Percentiles rank a stretch among this genome's conserved stretches.
Evolutionary conservation across 2,329 filamentous ascomycete species (phyloP).

Genomic region (Myriosclerotinia duriaeana): DNA sequence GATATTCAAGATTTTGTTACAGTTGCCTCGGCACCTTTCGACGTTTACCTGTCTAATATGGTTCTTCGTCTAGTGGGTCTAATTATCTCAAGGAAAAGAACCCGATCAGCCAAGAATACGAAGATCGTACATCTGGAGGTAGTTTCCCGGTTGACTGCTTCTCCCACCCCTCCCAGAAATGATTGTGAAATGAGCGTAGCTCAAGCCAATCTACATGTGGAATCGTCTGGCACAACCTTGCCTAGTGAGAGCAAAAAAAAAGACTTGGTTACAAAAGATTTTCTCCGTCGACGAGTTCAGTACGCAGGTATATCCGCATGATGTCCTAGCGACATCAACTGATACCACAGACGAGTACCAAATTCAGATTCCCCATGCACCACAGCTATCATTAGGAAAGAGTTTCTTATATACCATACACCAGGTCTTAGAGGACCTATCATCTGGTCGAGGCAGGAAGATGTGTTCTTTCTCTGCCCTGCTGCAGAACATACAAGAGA

Average conservation of each 20-base stretch:
- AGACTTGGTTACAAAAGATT: fast-evolving
- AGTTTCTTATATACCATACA: not conserved
- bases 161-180: not conserved
- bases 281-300: too few species aligned
- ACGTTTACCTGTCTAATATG: not conserved
- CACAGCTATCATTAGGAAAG: not conserved
- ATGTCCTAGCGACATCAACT: not conserved
- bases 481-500: not conserved
- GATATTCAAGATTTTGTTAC: not conserved
- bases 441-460: not conserved
- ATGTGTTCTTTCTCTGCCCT: not conserved
- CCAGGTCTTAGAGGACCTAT: not conserved
- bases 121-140: not conserved
- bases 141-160: not conserved
- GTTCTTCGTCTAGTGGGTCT: not conserved
- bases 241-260: too few species aligned
- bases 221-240: not conserved
- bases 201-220: not conserved
- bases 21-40: not conserved
- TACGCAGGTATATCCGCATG: not conserved
- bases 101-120: not conserved
- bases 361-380: not conserved
- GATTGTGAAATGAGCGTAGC: not conserved
- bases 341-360: not conserved
- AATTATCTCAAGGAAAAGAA: not conserved